These are phyloP conservation scores for Globisporangium barbulae DNA, from an alignment of 352 stramenopile species.

Conservation along the genomic window DNA sequence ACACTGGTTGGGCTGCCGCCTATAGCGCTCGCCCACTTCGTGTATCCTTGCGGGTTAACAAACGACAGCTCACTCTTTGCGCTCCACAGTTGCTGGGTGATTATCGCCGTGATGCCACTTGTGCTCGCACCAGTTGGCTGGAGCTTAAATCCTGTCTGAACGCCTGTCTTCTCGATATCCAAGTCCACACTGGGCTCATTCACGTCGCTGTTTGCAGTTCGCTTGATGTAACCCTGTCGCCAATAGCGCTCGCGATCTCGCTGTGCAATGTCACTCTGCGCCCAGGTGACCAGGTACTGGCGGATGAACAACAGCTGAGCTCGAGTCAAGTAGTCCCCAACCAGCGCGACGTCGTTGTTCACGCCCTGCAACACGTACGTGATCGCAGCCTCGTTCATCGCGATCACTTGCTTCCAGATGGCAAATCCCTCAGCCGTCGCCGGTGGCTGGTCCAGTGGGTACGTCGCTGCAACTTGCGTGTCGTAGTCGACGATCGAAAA, in stretches of 20 bases:
- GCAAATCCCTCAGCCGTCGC: conserved; percentile 51
- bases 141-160: conserved; percentile 58
- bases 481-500: conserved; percentile 77
- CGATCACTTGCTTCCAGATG: conserved; percentile 77
- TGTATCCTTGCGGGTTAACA: conserved; percentile 41
- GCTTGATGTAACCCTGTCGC: conserved; percentile 40
- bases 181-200: conserved; percentile 58
- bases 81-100: conserved; percentile 49
- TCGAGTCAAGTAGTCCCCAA: conserved; percentile 50
- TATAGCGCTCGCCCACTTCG: conserved; percentile 36
- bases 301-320: conserved; percentile 54
- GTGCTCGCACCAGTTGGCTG: conserved; percentile 23
- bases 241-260: conserved; percentile 67
- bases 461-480: conserved; percentile 16
- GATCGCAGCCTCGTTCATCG: conserved; percentile 59
- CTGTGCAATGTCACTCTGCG: conserved; percentile 31
- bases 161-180: conserved; percentile 38
- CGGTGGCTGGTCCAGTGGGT: conserved; percentile 24
- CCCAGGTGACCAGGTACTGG: conserved; percentile 58
- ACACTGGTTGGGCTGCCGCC: conserved; percentile 11
- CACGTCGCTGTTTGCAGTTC: conserved; percentile 38
- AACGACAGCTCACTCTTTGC: conserved; percentile 36
- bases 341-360: conserved; percentile 55
- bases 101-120: conserved; percentile 29
- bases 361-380: conserved; percentile 47